Base-by-base conservation (phyloP, 1,284 basidiomycete genomes). In the Quambalaria eucalypti region DNA sequence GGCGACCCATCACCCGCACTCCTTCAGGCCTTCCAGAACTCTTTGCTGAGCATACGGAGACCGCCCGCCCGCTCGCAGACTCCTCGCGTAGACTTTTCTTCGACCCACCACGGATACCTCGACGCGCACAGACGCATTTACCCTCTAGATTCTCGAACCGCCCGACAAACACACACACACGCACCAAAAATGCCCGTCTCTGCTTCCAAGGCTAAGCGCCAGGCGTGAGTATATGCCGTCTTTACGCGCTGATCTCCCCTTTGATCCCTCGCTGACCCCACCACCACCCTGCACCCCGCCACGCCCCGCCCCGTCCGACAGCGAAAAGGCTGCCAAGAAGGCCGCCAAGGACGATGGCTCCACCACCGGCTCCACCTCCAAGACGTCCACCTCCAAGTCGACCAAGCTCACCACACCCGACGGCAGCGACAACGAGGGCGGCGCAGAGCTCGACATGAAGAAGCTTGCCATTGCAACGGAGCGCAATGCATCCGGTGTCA, bases 401-500 rank as follows among this genome's bases (percentile, higher is more conserved):
- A 59, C 56, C 29, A 59, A 38, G 28, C 58, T 71, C 53, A 71
- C 68, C 55, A 62, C 62, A 51, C n/a, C 58, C 40, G 65, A 62
- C n/a, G 64, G 64, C 53, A 30, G 21, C 21, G 61, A 62, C 56
- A 58, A 52, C 29, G 62, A 61, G 30, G 61, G 55, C 40, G 49
- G 30, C 9, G 67, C 66, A 29, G 59, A 68, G 28, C 63, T 68
- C 54, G 64, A 75, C 59, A 73, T 74, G 68, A 75, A 75, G 64
- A 69, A 71, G 64, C 66, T 75, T 28, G 65, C 62, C 36, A 49
- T 75, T 36, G 68, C 71, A 29, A 75, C 71, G 30, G 71, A 75
- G 54, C 62, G 71, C 21, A 75, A 71, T 48, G 71, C 71, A 21
- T 69, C 71, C 28, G 93, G 95, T 72, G 92, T 96, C 21, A 82